phyloP scores from a whole-genome alignment of 140 eudicot species.

The Cichorium intybus region DNA sequence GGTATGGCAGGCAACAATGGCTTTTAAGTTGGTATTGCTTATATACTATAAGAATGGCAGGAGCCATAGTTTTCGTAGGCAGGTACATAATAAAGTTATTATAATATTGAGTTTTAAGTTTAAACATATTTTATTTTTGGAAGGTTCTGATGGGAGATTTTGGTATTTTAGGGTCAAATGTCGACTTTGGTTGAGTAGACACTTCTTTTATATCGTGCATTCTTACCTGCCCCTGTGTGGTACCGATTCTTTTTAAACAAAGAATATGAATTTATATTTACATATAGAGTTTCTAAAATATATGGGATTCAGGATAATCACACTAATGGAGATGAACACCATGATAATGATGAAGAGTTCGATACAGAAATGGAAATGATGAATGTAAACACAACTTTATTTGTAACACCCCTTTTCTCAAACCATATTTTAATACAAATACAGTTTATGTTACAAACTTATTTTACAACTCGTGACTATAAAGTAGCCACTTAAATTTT shows the following conservation, averaged over 20 bases:
- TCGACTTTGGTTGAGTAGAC: conserved; percentile 84
- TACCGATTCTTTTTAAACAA: conserved; percentile 93
- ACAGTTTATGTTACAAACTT: too few relatives aligned
- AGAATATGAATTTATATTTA: conserved; percentile 61
- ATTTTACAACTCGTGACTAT: too few relatives aligned
- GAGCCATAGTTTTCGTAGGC: conserved; percentile 90
- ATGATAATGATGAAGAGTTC: conserved; percentile 13
- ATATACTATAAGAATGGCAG: conserved; percentile 82
- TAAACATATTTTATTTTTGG: neutral
- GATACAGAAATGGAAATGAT: conserved; percentile 27
- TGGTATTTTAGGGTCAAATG: conserved; percentile 74
- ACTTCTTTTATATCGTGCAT: conserved; percentile 74
- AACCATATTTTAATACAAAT: too few relatives aligned
- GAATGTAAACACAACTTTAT: too few relatives aligned
- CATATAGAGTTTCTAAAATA: too few relatives aligned
- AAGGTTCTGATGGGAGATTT: conserved; percentile 5
- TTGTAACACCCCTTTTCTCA: too few relatives aligned
- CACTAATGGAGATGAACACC: neutral
- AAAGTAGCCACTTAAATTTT: too few relatives aligned
- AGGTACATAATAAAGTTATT: conserved; percentile 40
- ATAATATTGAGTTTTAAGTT: neutral
- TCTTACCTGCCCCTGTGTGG: conserved; percentile 96
- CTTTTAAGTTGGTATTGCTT: conserved; percentile 65
- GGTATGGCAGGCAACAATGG: conserved; percentile 93
- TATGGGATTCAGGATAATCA: conserved; percentile 1